These are phyloP conservation scores for Macrophomina pseudophaseolina DNA, from an alignment of 2,329 filamentous ascomycete species.

Conservation along the genomic window DNA sequence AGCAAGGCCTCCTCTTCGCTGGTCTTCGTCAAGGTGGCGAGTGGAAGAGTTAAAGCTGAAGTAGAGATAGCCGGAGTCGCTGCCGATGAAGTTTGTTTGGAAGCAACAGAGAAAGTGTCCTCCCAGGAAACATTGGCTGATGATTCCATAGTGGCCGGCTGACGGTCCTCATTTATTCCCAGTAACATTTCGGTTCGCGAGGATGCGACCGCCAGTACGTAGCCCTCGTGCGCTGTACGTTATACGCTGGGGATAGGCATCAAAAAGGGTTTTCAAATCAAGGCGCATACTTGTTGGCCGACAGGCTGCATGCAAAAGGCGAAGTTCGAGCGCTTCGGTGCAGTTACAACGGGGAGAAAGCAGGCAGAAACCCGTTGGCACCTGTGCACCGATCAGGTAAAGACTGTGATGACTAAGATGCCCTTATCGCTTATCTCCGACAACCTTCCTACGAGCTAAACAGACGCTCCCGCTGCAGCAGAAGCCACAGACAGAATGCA, in stretches of 20 bases:
- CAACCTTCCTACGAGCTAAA: no score
- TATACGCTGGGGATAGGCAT: not conserved
- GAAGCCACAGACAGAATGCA: no score
- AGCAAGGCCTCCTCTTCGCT: conserved; percentile 1
- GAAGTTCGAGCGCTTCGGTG: not conserved
- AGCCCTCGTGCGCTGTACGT: not conserved
- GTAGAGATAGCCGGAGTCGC: not conserved
- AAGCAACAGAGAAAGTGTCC: not conserved
- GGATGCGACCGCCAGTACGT: not conserved
- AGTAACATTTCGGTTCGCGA: not conserved
- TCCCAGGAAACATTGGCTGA: not conserved
- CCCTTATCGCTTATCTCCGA: not conserved
- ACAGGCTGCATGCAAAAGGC: not conserved
- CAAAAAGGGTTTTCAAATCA: no score
- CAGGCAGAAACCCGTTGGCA: conserved; percentile 11
- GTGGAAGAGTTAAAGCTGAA: not conserved
- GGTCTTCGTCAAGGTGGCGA: not conserved
- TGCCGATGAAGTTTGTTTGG: not conserved
- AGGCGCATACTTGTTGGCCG: not conserved
- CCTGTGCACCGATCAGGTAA: not conserved
- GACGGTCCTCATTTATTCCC: not conserved
- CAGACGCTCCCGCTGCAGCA: no score
- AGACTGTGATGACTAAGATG: not conserved
- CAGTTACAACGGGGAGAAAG: no score
- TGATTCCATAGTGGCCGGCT: not conserved